Conservation (phyloP, 2,329 filamentous ascomycete genomes). For the Aphanoascus verrucosus region DNA sequence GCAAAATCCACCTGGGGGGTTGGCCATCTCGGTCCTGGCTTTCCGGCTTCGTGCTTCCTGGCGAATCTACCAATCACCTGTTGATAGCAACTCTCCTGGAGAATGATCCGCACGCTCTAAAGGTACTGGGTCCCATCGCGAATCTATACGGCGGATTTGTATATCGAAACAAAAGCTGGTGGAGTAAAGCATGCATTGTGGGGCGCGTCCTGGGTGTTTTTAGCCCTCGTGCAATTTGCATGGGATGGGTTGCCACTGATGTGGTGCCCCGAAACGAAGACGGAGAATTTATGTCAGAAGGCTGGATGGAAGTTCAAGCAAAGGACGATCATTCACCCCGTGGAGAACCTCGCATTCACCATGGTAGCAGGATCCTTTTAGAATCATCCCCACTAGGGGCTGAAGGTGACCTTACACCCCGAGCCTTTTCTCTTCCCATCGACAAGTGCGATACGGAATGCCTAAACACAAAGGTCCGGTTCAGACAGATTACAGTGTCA, state of each 20-base stretch:
- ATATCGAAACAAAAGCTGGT: slow-evolving; percentile 42
- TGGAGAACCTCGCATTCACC: slow-evolving; percentile 35
- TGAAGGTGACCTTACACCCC: slow-evolving; percentile 28
- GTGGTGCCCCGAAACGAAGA: slow-evolving; percentile 31
- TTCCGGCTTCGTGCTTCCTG: slow-evolving; percentile 45
- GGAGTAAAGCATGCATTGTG: slow-evolving; percentile 48
- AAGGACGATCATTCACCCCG: slow-evolving; percentile 18
- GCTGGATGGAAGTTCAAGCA: slow-evolving; percentile 42
- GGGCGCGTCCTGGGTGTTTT: slow-evolving; percentile 42
- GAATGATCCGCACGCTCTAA: slow-evolving; percentile 42
- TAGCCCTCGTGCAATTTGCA: slow-evolving; percentile 39
- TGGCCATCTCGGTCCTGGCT: slow-evolving; percentile 49
- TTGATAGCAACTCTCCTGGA: slow-evolving; percentile 48
- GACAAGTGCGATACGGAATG: slow-evolving; percentile 22
- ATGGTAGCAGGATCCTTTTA: slow-evolving; percentile 29
- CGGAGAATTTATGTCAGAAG: slow-evolving; percentile 26
- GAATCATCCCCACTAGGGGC: slow-evolving; percentile 34
- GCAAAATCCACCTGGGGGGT: slow-evolving; percentile 33
- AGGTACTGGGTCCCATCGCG: slow-evolving; percentile 39
- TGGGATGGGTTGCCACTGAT: slow-evolving; percentile 45
- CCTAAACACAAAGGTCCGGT: slow-evolving; percentile 11
- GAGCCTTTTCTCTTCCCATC: slow-evolving; percentile 31
- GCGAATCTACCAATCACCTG: slow-evolving; percentile 43
- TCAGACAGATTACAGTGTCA: slow-evolving; percentile 16
- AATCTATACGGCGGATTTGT: slow-evolving; percentile 47